Percentiles rank a stretch among this genome's conserved stretches.
phyloP scores from a whole-genome alignment of 176 grass and related monocot species.

The Carex kokanica region DNA sequence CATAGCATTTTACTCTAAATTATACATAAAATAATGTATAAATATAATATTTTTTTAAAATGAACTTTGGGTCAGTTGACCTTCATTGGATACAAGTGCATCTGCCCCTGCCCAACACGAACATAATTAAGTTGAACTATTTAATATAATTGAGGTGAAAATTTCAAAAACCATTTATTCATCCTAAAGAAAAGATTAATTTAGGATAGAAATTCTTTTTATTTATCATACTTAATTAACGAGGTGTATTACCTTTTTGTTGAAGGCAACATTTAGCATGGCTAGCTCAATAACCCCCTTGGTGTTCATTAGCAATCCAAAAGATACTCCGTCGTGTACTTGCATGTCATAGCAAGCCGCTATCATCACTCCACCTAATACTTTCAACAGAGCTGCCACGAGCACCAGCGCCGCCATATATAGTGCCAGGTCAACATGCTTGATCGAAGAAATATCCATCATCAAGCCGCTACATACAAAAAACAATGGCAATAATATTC shows the following conservation, averaged over 20 bases:
- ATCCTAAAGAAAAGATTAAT: not conserved
- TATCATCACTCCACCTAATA: slow-evolving; percentile 25
- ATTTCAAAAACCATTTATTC: not conserved
- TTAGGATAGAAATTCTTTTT: not conserved
- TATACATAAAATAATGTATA: too few species aligned
- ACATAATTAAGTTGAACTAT: not conserved
- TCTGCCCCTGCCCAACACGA: too few species aligned
- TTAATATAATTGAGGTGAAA: not conserved
- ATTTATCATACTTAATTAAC: not conserved
- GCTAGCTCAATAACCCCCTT: slow-evolving; percentile 65
- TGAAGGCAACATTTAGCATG: slow-evolving; percentile 67
- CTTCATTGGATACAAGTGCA: too few species aligned
- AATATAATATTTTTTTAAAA: too few species aligned
- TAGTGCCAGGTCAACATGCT: not conserved
- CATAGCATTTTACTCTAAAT: too few species aligned
- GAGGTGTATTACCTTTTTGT: slow-evolving; percentile 37
- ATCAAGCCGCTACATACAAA: slow-evolving; percentile 62
- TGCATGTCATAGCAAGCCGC: slow-evolving; percentile 49
- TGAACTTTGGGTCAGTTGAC: too few species aligned
- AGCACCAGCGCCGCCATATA: slow-evolving; percentile 25
- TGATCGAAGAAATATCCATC: slow-evolving; percentile 37
- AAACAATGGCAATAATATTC: slow-evolving; percentile 57
- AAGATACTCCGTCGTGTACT: slow-evolving; percentile 45
- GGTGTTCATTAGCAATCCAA: slow-evolving; percentile 70
- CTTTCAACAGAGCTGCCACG: slow-evolving; percentile 31